Base-by-base conservation (phyloP, 106 monocot genomes). In the Acorus gramineus region DNA sequence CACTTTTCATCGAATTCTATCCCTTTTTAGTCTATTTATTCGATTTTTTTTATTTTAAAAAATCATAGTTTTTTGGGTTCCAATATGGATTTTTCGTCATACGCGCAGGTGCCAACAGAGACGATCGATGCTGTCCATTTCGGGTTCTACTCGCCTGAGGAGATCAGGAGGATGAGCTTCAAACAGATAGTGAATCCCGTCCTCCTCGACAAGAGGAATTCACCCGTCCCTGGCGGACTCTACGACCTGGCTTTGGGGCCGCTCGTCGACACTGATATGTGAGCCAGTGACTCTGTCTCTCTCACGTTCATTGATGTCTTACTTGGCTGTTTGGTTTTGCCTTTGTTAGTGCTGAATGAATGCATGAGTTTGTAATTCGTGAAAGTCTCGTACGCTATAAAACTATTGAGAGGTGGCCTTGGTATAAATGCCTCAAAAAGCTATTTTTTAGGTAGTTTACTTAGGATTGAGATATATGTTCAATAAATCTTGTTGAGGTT, bases 221-320 rank as follows among this genome's bases (percentile, higher is more conserved):
- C 28, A 14, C 72, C 80, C 14, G 59, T 87, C 49, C 75, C 75
- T 5, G 74, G 68, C 57, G 87, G 87, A 56, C 52, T 87, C 44
- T 75, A 78, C 48, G 87, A 87, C 28, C 73, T 76, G 2, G 80
- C 87, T 2, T 10, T 87, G 59, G 87, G 87, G 8, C 84, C 87
- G 0, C 11, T 81, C 9, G 75, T 67, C 6, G 73, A 75, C 9
- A 66, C 60, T 11, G 87, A 87, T 53, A 52, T 73, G 87, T 87
- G 44, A 87, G 80, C 28, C 28, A 28, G 28, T 28, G 28, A 28
- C 1, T 28, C 28, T 28, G 28, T 28, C 28, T 28, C 28, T 28
- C 28, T 28, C 28, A 59, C 14, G 43, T 14, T 43, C 58, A 28
- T 28, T 28, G 28, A 28, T 28, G 28, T 28, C 28, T 28, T 28